Evolutionary conservation across 495 filamentous ascomycete species (phyloP).

Genomic region (Podospora didyma): DNA sequence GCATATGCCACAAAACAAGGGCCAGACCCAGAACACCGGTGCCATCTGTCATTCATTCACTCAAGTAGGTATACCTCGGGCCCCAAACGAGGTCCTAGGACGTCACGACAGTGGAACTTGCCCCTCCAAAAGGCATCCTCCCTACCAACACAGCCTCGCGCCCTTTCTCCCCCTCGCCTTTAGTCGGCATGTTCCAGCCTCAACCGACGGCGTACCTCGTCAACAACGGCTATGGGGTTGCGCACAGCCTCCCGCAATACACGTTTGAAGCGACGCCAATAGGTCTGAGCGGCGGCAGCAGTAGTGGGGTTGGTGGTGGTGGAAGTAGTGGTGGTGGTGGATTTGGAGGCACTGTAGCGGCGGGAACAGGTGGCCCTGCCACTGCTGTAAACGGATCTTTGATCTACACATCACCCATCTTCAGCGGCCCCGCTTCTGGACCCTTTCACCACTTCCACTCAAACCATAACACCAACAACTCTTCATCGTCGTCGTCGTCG

Average conservation of each 20-base stretch:
- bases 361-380: slow-evolving; percentile 19
- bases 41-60: no score
- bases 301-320: neutral
- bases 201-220: slow-evolving; percentile 45
- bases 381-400: slow-evolving; percentile 15
- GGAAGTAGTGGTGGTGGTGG: slow-evolving; percentile 5
- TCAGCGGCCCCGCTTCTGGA: slow-evolving; percentile 32
- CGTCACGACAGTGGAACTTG: neutral
- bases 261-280: slow-evolving; percentile 40
- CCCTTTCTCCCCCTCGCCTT: neutral
- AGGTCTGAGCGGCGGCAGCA: slow-evolving; percentile 24
- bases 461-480: slow-evolving; percentile 19
- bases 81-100: neutral
- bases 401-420: slow-evolving; percentile 25
- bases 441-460: slow-evolving; percentile 22
- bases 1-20: no score
- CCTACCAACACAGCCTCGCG: neutral
- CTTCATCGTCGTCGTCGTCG: slow-evolving; percentile 21
- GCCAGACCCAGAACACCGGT: no score
- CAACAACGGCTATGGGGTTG: slow-evolving; percentile 31
- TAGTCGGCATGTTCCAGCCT: slow-evolving; percentile 52
- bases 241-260: slow-evolving; percentile 40
- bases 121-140: neutral
- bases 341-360: slow-evolving; percentile 10
- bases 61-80: no score